A percentile compares a stretch with the other conserved stretches of the same genome.
Evolutionary conservation across 371 early-diverging fungal species (phyloP).

Genomic region (Parasitella parasitica): DNA sequence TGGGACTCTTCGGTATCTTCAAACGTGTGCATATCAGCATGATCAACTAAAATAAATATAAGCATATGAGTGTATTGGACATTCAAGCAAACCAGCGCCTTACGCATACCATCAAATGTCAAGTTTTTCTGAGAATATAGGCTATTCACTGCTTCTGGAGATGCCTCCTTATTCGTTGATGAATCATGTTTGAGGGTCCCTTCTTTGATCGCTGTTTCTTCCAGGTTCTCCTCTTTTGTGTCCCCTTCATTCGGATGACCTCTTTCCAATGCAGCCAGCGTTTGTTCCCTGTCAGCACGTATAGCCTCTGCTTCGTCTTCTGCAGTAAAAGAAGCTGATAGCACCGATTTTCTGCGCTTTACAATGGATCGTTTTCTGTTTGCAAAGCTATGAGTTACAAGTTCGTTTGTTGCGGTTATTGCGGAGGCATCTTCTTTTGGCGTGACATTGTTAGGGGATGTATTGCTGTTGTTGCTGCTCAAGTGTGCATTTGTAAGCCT

Average conservation of each 20-base stretch:
- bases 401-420: not conserved
- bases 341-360: conserved; percentile 43
- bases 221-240: not conserved
- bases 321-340: conserved; percentile 47
- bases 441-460: not conserved
- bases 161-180: not conserved
- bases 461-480: not conserved
- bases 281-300: conserved; percentile 12
- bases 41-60: not conserved
- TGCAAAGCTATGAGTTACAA: conserved; percentile 33
- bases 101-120: not conserved
- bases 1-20: not conserved
- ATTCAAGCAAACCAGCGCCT: no score
- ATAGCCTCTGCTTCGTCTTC: conserved; percentile 33
- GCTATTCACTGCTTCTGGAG: not conserved
- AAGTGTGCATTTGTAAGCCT: not conserved
- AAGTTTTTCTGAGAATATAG: not conserved
- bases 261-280: conserved; percentile 16
- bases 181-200: not conserved
- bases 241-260: not conserved
- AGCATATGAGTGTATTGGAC: no score
- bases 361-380: conserved; percentile 30
- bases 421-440: not conserved
- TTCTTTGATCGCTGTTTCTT: not conserved
- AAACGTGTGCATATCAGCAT: not conserved